Evolutionary conservation across 2,329 filamentous ascomycete species (phyloP), one percentile per base, ranked within the genome.

Genomic region (Teratosphaeria zuluensis): DNA sequence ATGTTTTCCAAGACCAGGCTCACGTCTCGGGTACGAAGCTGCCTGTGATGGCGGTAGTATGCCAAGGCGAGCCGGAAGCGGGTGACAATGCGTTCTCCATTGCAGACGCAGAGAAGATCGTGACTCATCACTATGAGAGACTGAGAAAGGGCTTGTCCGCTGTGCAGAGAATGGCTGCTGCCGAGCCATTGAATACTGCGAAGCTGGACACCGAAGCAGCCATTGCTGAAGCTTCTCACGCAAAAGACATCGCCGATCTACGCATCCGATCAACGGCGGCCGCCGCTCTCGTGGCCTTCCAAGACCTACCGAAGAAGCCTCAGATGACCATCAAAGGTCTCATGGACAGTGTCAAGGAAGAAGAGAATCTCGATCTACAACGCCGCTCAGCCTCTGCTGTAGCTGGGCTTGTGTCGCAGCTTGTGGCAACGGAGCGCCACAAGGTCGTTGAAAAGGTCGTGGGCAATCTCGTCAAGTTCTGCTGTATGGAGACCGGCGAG

Each of bases 291-390:
- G 88, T 99, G 54, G 88, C 91, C n/a, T 86, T 97, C 76, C 84
- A 86, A 59, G 81, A 88, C 32, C 81, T 96, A 9, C 92, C 95
- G 0, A 97, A 96, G 82, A 97, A 95, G 72, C 91, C 92, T 9
- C 91, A 90, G 62, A 84, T 87, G 19, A 84, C 96, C 12, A 99
- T 99, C 76, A 96, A 96, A 75, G 90, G 86, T 2, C 89, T 99
- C 74, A 99, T 99, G 94, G 94, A 99, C 72, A 97, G 92, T 68
- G 84, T 99, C 69, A 99, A 97, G 75, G 86, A 85, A 42, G 95
- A 99, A 71, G 94, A 96, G 67, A 97, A 95, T 68, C 75, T 87
- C 31, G 89, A 94, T 64, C 79, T 99, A 1, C 94, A 99, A 72
- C 84, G 84, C 66, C 88, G 92, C 28, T 96, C 92, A 31, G 90